Percentiles rank a stretch among this genome's conserved stretches.
Conservation (phyloP, 305 asterid genomes). For the Rubia peregrina region DNA sequence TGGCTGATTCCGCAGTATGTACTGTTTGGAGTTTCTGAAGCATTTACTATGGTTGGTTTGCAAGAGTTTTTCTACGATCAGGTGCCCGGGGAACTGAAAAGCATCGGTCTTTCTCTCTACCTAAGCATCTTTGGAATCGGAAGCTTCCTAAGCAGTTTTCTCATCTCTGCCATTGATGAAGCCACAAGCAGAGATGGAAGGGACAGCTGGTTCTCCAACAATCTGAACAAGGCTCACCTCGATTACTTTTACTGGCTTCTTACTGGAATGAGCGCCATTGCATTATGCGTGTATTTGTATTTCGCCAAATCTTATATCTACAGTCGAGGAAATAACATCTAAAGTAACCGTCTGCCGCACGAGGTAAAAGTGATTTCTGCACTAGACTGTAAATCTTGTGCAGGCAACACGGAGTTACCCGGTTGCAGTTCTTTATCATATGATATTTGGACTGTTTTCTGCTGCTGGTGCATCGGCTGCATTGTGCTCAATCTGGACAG, state of each 20-base stretch:
- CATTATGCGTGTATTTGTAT: slow-evolving; percentile 18
- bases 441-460: neutral
- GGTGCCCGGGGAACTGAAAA: slow-evolving; percentile 42
- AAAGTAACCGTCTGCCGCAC: neutral
- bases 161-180: slow-evolving; percentile 34
- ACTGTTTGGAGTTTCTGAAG: slow-evolving; percentile 36
- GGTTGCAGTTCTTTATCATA: neutral
- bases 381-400: neutral
- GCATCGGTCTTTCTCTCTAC: slow-evolving; percentile 45
- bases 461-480: neutral
- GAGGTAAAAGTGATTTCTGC: no score
- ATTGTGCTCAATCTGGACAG: neutral
- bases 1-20: slow-evolving; percentile 53
- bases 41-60: slow-evolving; percentile 41
- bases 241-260: slow-evolving; percentile 54
- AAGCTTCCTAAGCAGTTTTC: slow-evolving; percentile 45
- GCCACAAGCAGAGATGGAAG: slow-evolving; percentile 27
- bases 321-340: neutral
- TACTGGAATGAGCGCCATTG: slow-evolving; percentile 31
- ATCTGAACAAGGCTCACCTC: slow-evolving; percentile 43
- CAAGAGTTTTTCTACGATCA: slow-evolving; percentile 57
- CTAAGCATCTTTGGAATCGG: slow-evolving; percentile 48
- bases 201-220: slow-evolving; percentile 45
- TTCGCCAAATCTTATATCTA: slow-evolving; percentile 8
- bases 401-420: neutral